Base-by-base conservation (phyloP, 441 rosid genomes). In the Syzygium malaccense region DNA sequence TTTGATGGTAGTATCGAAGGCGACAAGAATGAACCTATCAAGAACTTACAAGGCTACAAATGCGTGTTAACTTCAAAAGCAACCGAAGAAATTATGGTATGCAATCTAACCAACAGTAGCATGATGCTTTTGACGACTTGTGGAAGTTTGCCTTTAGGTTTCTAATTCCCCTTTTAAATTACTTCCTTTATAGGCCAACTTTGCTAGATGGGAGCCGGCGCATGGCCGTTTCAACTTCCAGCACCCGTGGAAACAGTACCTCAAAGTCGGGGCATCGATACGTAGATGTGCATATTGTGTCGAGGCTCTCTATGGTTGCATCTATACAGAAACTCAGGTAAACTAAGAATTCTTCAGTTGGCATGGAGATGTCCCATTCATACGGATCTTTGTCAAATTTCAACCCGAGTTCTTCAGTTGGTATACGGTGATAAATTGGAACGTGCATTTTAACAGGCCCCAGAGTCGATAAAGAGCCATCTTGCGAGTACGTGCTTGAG, bases 161-260 rank as follows among this genome's bases (percentile, higher is more conserved):
- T 62, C 54, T 17, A 62, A 8, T 28, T 48, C 75, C 37, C 26
- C 4, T 17, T 20, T 51, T 17, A 17, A 41, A 41, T 56, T 45
- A 32, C 60, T 3, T 23, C 32, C 48, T 86, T 68, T 56, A 85
- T 89, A 94, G 96, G 94, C 95, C 71, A 93, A 90, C 86, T 91
- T 93, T 89, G 96, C 96, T 0, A 93, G 94, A 91, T 95, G 97
- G 97, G 97, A 95, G 89, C 96, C 95, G 7, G 91, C 94, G 53
- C 97, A 95, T 89, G 97, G 96, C 62, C 91, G 88, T 84, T 94
- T 95, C 91, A 90, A 79, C 88, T 95, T 94, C 79, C 41, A 91
- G 30, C 95, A 95, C 92, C 97, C 97, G 60, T 95, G 97, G 97
- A 92, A 93, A 87, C 92, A 92, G 86, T 95, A 95, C 88, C 91